phyloP scores from a whole-genome alignment of 2,329 filamentous ascomycete genomes.

The Diaporthe longicolla region DNA sequence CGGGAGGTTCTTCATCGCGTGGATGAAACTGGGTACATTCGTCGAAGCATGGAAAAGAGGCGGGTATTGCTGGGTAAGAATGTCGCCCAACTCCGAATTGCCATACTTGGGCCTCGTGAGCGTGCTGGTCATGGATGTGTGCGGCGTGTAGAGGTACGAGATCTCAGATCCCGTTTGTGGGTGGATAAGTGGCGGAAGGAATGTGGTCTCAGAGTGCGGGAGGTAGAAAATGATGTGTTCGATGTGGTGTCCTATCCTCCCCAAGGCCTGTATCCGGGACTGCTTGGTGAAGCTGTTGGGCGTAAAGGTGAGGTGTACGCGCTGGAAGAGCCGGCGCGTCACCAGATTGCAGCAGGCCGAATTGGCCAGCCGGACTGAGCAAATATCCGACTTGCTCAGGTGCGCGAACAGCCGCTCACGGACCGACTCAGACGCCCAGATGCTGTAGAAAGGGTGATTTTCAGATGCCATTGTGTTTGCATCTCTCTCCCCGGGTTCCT shows the following conservation, averaged over 20 bases:
- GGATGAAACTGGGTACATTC: conserved; percentile 87
- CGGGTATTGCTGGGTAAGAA: conserved; percentile 88
- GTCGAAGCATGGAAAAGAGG: conserved; percentile 91
- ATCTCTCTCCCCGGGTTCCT: conserved; percentile 50
- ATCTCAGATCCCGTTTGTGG: conserved; percentile 83
- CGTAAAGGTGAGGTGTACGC: conserved; percentile 78
- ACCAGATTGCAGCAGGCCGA: conserved; percentile 79
- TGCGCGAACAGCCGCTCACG: conserved; percentile 64
- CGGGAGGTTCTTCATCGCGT: conserved; percentile 77
- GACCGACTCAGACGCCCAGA: conserved; percentile 67
- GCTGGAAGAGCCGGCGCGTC: conserved; percentile 78
- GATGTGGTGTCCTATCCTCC: conserved; percentile 83
- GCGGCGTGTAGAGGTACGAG: conserved; percentile 85
- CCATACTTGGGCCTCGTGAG: conserved; percentile 82
- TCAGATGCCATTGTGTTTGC: conserved; percentile 66
- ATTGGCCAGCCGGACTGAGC: conserved; percentile 75
- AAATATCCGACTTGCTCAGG: conserved; percentile 66
- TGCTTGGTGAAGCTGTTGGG: conserved; percentile 83
- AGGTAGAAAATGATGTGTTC: conserved; percentile 84
- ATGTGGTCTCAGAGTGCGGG: conserved; percentile 82
- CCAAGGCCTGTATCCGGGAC: conserved; percentile 79
- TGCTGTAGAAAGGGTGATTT: conserved; percentile 66
- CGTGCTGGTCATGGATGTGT: conserved; percentile 74
- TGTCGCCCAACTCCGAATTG: conserved; percentile 82
- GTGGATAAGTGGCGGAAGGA: conserved; percentile 87